Percentiles rank a stretch among this genome's conserved stretches.
These are phyloP conservation scores for Xylaria sp. DNA, from an alignment of 2,329 filamentous ascomycete species.

Conservation along the genomic window DNA sequence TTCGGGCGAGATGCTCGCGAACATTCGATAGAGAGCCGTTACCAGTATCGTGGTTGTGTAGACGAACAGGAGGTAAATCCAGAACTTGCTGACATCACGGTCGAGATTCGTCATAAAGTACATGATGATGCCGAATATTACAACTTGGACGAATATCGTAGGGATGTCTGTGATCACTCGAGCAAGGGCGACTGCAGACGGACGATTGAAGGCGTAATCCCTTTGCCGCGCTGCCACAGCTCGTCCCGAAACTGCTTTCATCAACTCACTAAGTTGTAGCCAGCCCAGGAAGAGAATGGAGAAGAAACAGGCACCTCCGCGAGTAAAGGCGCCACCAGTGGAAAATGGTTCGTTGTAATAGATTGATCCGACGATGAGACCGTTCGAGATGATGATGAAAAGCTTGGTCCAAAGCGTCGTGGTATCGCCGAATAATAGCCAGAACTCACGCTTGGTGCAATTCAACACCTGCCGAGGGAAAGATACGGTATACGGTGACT, in stretches of 20 bases:
- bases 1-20: conserved; percentile 49
- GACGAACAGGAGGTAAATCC: conserved; percentile 72
- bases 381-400: conserved; percentile 80
- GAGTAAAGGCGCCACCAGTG: conserved; percentile 72
- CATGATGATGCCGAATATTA: conserved; percentile 76
- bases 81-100: conserved; percentile 73
- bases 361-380: conserved; percentile 79
- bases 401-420: conserved; percentile 81
- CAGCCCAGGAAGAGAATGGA: conserved; percentile 66
- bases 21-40: conserved; percentile 51
- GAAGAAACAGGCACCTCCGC: conserved; percentile 62
- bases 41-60: conserved; percentile 48
- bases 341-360: conserved; percentile 75
- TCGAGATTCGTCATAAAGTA: conserved; percentile 83
- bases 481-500: conserved; percentile 80
- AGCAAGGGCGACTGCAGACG: conserved; percentile 67
- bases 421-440: conserved; percentile 80
- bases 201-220: conserved; percentile 64
- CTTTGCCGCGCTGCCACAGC: conserved; percentile 64
- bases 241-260: conserved; percentile 79
- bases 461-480: conserved; percentile 77
- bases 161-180: conserved; percentile 70
- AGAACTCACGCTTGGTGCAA: conserved; percentile 78
- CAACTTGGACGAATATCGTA: conserved; percentile 70
- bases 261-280: conserved; percentile 81